These are phyloP conservation scores for Phaeophleospora eucalypticola DNA, from an alignment of 2,329 filamentous ascomycete species.

Conservation along the genomic window DNA sequence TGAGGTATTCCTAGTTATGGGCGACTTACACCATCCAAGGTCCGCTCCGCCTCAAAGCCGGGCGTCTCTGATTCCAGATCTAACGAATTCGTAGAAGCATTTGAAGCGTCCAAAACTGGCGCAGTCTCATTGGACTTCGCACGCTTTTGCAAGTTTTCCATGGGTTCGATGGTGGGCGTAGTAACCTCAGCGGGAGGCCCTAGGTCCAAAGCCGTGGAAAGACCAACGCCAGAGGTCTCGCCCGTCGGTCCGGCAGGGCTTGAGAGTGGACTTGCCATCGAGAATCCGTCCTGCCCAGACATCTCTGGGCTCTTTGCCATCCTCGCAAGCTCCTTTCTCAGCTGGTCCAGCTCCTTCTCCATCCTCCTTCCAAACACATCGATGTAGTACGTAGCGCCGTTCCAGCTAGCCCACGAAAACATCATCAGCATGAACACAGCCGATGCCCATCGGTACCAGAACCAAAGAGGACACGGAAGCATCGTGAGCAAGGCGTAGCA, in stretches of 20 bases:
- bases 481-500: constrained; percentile 85
- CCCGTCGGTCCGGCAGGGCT: constrained; percentile 27
- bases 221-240: constrained; percentile 10
- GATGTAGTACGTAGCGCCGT: constrained; percentile 96
- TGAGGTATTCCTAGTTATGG: no score
- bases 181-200: constrained; percentile 24
- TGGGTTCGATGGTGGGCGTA: constrained; percentile 4
- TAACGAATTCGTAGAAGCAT: constrained; percentile 3
- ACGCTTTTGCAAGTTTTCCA: constrained; percentile 9
- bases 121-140: constrained; percentile 10
- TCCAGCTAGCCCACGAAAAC: constrained; percentile 95
- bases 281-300: constrained; percentile 17
- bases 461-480: constrained; percentile 92
- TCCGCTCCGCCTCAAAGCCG: constrained; percentile 6
- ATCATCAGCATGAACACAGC: constrained; percentile 71
- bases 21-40: constrained; percentile 10
- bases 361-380: constrained; percentile 96
- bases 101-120: constrained; percentile 4
- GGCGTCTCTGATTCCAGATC: constrained; percentile 7
- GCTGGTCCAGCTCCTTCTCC: constrained; percentile 87
- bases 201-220: constrained; percentile 29
- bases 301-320: constrained; percentile 31
- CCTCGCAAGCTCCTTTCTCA: constrained; percentile 71
- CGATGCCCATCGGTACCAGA: constrained; percentile 79
- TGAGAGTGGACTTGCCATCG: constrained; percentile 22